Conservation (phyloP, 169 alveolate species). For the Plasmodium yoelii region DNA sequence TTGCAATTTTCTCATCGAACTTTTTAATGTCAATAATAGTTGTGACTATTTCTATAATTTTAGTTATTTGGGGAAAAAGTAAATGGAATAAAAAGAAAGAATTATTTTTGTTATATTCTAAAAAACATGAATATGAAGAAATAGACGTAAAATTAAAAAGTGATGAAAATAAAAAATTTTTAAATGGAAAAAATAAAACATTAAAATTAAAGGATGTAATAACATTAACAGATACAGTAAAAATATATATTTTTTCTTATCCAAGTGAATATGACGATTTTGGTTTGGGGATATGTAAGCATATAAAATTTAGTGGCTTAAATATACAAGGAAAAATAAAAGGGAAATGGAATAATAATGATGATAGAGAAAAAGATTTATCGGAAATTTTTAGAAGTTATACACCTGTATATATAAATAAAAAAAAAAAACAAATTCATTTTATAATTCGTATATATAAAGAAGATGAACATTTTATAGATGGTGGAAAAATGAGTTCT, state of each 20-base stretch:
- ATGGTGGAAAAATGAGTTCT: slow-evolving; percentile 83
- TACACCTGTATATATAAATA: slow-evolving; percentile 85
- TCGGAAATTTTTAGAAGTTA: slow-evolving; percentile 76
- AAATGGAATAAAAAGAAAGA: slow-evolving; percentile 15
- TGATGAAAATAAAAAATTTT: slow-evolving; percentile 3
- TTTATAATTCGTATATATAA: slow-evolving; percentile 84
- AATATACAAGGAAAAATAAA: slow-evolving; percentile 48
- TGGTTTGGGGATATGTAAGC: slow-evolving; percentile 74
- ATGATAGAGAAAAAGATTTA: slow-evolving; percentile 46
- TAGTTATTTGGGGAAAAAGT: background rate
- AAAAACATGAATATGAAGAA: slow-evolving; percentile 57
- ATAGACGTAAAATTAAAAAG: background rate
- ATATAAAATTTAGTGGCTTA: slow-evolving; percentile 55
- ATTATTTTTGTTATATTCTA: slow-evolving; percentile 22
- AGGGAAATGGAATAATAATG: slow-evolving; percentile 70
- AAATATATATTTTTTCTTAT: slow-evolving; percentile 61
- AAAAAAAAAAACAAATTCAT: slow-evolving; percentile 77
- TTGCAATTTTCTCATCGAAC: too few species aligned
- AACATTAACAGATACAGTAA: slow-evolving; percentile 49
- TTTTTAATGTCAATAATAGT: too few species aligned
- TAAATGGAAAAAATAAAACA: slow-evolving; percentile 21
- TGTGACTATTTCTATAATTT: too few species aligned
- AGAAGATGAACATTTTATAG: slow-evolving; percentile 76
- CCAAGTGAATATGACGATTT: slow-evolving; percentile 61
- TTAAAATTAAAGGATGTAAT: slow-evolving; percentile 29